Percentiles rank a stretch among this genome's conserved stretches.
phyloP scores from a whole-genome alignment of 2,329 filamentous ascomycete species.

The Penicillium nordicum region DNA sequence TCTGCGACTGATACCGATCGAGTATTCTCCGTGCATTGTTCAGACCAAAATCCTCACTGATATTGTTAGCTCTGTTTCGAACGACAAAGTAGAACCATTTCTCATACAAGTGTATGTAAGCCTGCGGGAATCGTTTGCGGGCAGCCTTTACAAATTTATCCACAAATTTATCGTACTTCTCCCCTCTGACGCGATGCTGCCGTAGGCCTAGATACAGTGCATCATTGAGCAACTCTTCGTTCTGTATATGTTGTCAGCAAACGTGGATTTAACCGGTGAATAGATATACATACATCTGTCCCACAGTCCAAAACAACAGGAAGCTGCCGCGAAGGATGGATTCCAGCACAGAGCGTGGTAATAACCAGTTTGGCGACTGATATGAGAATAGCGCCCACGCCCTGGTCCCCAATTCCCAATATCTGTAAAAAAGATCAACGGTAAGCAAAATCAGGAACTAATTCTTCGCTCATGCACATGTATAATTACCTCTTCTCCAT shows the following conservation, averaged over 20 bases:
- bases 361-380: conserved; percentile 78
- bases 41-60: conserved; percentile 74
- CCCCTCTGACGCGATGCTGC: conserved; percentile 63
- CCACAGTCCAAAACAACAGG: conserved; percentile 83
- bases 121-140: conserved; percentile 67
- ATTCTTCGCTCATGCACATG: too few species aligned
- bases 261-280: background rate
- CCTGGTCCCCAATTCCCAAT: conserved; percentile 84
- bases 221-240: conserved; percentile 69
- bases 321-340: conserved; percentile 73
- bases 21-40: conserved; percentile 71
- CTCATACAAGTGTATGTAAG: conserved; percentile 72
- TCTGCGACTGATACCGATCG: conserved; percentile 68
- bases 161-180: conserved; percentile 73
- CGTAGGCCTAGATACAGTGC: conserved; percentile 75
- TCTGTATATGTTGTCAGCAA: conserved; percentile 41
- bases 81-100: background rate
- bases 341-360: conserved; percentile 80
- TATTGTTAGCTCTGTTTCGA: background rate
- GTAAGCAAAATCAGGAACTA: conserved; percentile 7
- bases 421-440: conserved; percentile 56
- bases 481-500: conserved; percentile 51
- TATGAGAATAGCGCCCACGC: conserved; percentile 79
- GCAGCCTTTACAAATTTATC: conserved; percentile 69
- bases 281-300: conserved; percentile 55